Evolutionary conservation across 305 asterid species (phyloP).

Genomic region (Fraxinus floribunda): DNA sequence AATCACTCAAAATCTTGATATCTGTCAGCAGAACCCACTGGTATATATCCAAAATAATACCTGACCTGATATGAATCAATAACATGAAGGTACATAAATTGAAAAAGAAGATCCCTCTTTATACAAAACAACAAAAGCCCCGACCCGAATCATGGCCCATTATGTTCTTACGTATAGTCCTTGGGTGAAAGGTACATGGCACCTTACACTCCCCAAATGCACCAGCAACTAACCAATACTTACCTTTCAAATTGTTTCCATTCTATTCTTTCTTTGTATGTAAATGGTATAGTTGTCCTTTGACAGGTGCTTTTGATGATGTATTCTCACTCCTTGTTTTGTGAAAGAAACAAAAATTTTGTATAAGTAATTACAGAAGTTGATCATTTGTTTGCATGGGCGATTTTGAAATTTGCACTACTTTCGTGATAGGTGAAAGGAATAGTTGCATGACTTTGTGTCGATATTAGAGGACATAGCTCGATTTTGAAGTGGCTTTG

Average conservation of each 20-base stretch:
- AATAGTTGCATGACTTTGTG: not conserved
- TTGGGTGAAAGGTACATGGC: not conserved
- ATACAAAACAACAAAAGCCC: not conserved
- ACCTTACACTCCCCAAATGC: not conserved
- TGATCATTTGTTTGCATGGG: not conserved
- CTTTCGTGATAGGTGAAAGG: not conserved
- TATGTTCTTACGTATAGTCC: not conserved
- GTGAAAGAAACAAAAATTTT: not conserved
- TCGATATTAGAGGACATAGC: not conserved
- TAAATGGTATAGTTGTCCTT: not conserved
- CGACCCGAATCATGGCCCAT: not conserved
- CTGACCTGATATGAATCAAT: not conserved
- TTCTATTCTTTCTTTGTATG: not conserved
- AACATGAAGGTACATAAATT: not conserved
- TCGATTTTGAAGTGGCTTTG: not conserved
- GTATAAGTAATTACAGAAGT: not conserved
- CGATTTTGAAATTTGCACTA: not conserved
- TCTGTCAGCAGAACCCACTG: not conserved
- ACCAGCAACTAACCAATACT: not conserved
- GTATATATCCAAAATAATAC: not conserved
- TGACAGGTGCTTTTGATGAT: not conserved
- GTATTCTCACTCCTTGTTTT: not conserved
- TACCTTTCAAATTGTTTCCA: not conserved
- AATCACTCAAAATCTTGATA: not conserved
- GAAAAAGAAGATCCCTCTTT: not conserved